Conservation (phyloP, 345 rosid species). For the Gossypium turneri region DNA sequence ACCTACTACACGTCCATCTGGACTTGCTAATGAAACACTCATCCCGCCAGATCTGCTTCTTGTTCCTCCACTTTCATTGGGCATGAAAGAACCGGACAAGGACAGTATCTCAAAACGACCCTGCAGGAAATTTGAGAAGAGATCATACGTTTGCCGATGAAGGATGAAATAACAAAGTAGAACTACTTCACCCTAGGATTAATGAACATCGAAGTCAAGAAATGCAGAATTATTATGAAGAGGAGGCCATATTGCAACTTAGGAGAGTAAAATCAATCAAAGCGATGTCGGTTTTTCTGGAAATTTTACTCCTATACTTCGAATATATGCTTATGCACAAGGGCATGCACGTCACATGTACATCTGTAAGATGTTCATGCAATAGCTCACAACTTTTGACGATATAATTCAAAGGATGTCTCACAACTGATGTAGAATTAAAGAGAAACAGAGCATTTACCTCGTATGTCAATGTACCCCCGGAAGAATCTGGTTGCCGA, state of each 20-base stretch:
- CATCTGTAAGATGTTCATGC: too few relatives aligned
- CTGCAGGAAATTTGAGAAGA: constrained; percentile 35
- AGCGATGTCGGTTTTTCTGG: background rate
- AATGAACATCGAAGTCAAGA: background rate
- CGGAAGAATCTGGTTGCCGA: constrained; percentile 94
- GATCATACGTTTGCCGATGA: background rate
- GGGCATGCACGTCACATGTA: too few relatives aligned
- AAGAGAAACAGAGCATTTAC: constrained; percentile 30
- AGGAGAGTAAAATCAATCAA: background rate
- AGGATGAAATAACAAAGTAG: background rate
- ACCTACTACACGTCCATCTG: constrained; percentile 94
- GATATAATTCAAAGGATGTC: background rate
- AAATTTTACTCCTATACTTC: background rate
- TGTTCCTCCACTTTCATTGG: constrained; percentile 70
- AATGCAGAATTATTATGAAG: background rate
- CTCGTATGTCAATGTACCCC: constrained; percentile 97
- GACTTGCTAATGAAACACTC: constrained; percentile 90
- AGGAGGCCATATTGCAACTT: background rate
- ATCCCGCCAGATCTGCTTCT: constrained; percentile 94
- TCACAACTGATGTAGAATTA: background rate
- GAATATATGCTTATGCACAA: background rate
- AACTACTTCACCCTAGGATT: background rate
- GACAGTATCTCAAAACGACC: constrained; percentile 97
- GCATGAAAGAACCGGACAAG: constrained; percentile 96
- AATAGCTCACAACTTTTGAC: too few relatives aligned